These are phyloP conservation scores for Backusella mclennaniae DNA, from an alignment of 192 early-diverging fungal genomes.

Conservation along the genomic window DNA sequence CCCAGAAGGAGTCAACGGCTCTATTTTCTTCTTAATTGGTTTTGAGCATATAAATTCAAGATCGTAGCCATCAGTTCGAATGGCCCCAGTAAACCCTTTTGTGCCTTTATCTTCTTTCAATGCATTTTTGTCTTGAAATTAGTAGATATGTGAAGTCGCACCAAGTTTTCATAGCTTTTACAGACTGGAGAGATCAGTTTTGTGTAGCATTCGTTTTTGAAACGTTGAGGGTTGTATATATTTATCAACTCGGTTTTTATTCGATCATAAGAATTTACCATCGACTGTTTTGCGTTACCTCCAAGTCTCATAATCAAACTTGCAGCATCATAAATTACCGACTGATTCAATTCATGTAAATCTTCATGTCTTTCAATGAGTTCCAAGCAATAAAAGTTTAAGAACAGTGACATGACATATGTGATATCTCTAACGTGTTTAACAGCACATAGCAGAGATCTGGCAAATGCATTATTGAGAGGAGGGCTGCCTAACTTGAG, in stretches of 20 bases:
- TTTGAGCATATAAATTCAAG: no score
- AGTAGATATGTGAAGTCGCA: not conserved
- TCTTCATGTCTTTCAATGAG: not conserved
- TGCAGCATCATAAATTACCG: not conserved
- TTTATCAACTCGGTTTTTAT: not conserved
- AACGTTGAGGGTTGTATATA: not conserved
- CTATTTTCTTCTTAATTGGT: no score
- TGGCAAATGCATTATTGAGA: not conserved
- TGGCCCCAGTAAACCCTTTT: no score
- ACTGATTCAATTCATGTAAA: not conserved
- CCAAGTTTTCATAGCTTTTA: not conserved
- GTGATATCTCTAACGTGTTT: not conserved
- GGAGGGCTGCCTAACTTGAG: not conserved
- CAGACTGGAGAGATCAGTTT: not conserved
- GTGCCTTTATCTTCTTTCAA: no score
- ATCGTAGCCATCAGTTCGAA: no score
- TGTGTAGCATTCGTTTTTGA: not conserved
- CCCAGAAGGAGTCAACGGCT: no score
- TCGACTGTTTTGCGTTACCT: not conserved
- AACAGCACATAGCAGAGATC: not conserved
- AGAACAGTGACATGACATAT: not conserved
- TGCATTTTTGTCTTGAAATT: not conserved
- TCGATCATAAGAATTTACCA: not conserved
- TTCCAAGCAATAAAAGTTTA: not conserved
- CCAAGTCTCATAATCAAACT: not conserved